A percentile compares a stretch with the other conserved stretches of the same genome.
phyloP scores from a whole-genome alignment of 345 rosid species.

The Cardiospermum halicacabum region DNA sequence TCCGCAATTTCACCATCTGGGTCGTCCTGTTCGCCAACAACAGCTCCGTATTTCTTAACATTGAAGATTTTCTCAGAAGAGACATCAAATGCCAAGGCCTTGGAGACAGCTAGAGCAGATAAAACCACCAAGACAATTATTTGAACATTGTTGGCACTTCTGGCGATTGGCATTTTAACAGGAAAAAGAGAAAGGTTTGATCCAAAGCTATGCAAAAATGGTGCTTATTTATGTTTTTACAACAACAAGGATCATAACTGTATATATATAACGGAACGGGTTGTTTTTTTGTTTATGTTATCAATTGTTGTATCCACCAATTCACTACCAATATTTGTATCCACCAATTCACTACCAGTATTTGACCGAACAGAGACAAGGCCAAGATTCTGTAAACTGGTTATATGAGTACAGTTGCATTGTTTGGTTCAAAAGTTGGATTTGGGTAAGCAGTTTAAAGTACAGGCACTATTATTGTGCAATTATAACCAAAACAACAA shows the following conservation, averaged over 20 bases:
- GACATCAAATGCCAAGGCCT: constrained; percentile 3
- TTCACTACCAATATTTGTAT: constrained; percentile 6
- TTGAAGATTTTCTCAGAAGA: constrained; percentile 37
- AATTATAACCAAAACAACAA: not conserved
- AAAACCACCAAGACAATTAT: constrained; percentile 5
- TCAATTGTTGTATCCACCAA: constrained; percentile 13
- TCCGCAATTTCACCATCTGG: not conserved
- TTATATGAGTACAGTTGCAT: not conserved
- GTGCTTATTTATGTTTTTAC: too few relatives aligned
- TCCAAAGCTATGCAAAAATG: too few relatives aligned
- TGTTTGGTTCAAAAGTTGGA: not conserved
- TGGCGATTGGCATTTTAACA: constrained; percentile 7
- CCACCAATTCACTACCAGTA: constrained; percentile 18
- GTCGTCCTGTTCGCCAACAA: constrained; percentile 24
- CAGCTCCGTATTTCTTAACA: constrained; percentile 34
- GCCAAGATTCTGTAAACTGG: constrained; percentile 1
- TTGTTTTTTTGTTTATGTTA: not conserved
- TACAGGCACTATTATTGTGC: not conserved
- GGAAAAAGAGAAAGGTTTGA: too few relatives aligned
- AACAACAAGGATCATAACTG: constrained; percentile 4
- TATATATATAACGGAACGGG: not conserved
- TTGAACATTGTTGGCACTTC: constrained; percentile 1
- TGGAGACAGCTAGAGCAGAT: not conserved
- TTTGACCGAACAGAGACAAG: constrained; percentile 10
- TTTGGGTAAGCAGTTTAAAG: not conserved